Percentiles rank a stretch among this genome's conserved stretches.
Conservation (phyloP, 2,329 filamentous ascomycete species). For the Colletotrichum sidae region DNA sequence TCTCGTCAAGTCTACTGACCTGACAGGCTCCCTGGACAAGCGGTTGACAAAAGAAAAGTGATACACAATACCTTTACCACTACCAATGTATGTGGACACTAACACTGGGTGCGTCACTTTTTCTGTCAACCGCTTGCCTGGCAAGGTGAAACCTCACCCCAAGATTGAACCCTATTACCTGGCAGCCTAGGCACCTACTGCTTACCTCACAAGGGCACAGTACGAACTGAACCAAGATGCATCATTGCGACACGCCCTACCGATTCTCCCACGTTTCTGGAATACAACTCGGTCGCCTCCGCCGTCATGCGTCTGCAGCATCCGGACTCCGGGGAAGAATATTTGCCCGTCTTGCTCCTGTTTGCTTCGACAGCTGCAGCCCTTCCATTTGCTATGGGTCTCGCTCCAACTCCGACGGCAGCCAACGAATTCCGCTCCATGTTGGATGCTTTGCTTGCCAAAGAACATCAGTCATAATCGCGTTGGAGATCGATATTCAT, state of each 20-base stretch:
- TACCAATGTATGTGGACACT: too few relatives aligned
- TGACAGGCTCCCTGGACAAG: too few relatives aligned
- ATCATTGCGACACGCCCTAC: neutral
- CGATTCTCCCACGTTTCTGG: constrained; percentile 27
- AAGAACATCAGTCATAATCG: constrained; percentile 1
- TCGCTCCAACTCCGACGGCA: too few relatives aligned
- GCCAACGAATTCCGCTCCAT: neutral
- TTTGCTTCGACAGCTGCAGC: neutral
- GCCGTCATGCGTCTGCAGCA: constrained; percentile 6
- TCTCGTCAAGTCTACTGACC: too few relatives aligned
- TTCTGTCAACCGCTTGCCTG: too few relatives aligned
- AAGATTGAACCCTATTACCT: too few relatives aligned
- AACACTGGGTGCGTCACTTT: too few relatives aligned
- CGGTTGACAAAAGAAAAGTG: too few relatives aligned
- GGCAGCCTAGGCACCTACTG: neutral
- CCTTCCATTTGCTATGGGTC: too few relatives aligned
- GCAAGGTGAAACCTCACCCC: too few relatives aligned
- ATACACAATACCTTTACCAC: too few relatives aligned
- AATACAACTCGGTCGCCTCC: constrained; percentile 32
- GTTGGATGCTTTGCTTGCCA: constrained; percentile 5
- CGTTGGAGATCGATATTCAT: constrained; percentile 3
- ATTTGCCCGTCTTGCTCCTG: constrained; percentile 9
- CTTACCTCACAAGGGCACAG: neutral
- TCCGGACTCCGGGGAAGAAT: constrained; percentile 13
- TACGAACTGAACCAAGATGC: neutral